Conservation (phyloP, 495 filamentous ascomycete genomes). For the Podospora comata region DNA sequence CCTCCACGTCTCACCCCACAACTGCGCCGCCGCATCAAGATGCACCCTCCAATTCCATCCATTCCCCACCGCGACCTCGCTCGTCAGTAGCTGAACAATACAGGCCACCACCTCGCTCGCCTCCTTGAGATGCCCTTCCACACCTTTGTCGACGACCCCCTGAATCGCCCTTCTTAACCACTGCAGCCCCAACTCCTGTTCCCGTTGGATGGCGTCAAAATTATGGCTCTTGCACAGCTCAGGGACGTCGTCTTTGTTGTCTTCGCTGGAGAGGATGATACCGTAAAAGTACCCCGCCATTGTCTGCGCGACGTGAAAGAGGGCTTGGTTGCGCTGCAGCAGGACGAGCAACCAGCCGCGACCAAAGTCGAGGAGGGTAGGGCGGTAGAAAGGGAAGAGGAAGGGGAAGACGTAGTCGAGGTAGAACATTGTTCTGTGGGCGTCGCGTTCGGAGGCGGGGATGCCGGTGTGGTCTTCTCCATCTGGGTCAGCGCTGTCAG, state of each 20-base stretch:
- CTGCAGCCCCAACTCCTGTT: slow-evolving; percentile 41
- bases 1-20: slow-evolving; percentile 47
- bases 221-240: slow-evolving; percentile 29
- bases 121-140: slow-evolving; percentile 29
- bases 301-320: slow-evolving; percentile 46
- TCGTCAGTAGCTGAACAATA: slow-evolving; percentile 53
- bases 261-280: slow-evolving; percentile 25
- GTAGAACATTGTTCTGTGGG: slow-evolving; percentile 45
- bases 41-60: slow-evolving; percentile 49
- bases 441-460: slow-evolving; percentile 21
- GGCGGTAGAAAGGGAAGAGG: slow-evolving; percentile 54
- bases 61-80: slow-evolving; percentile 45
- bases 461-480: not conserved
- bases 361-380: slow-evolving; percentile 45
- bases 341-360: slow-evolving; percentile 53
- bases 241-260: slow-evolving; percentile 19
- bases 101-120: slow-evolving; percentile 46
- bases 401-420: slow-evolving; percentile 53
- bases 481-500: not conserved
- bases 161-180: slow-evolving; percentile 43
- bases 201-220: slow-evolving; percentile 36
- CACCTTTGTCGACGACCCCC: slow-evolving; percentile 36
- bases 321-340: slow-evolving; percentile 47
- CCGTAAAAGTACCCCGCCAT: slow-evolving; percentile 51
- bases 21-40: slow-evolving; percentile 45